phyloP scores from a whole-genome alignment of 2,329 filamentous ascomycete genomes.

The Paracamarosporium sp. region DNA sequence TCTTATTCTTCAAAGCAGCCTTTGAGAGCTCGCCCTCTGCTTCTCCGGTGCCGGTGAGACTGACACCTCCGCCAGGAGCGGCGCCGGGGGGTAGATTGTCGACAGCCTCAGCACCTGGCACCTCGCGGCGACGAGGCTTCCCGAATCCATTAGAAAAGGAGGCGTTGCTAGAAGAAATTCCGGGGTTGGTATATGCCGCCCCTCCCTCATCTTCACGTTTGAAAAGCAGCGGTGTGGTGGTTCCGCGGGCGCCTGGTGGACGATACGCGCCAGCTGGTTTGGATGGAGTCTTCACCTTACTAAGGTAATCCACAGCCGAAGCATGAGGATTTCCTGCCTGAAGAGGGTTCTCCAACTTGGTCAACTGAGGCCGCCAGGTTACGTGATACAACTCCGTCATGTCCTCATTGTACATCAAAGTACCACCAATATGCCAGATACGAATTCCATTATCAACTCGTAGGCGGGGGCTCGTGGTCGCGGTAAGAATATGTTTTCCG shows the following conservation, averaged over 20 bases:
- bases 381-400: conserved; percentile 92
- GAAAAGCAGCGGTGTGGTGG: conserved; percentile 88
- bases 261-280: conserved; percentile 98
- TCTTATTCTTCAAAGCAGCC: conserved; percentile 94
- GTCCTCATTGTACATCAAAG: conserved; percentile 93
- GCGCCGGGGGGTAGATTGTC: conserved; percentile 71
- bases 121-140: conserved; percentile 72
- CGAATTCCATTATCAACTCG: conserved; percentile 96
- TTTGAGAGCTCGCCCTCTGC: conserved; percentile 80
- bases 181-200: conserved; percentile 84
- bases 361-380: conserved; percentile 79
- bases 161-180: conserved; percentile 66
- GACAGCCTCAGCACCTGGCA: conserved; percentile 84
- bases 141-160: conserved; percentile 79
- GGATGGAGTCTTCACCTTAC: conserved; percentile 88
- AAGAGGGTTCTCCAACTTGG: conserved; percentile 73
- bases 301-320: conserved; percentile 82
- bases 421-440: conserved; percentile 89
- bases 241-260: conserved; percentile 89
- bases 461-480: conserved; percentile 93
- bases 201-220: conserved; percentile 98
- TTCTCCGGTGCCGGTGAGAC: conserved; percentile 69
- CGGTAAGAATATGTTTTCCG: conserved; percentile 92
- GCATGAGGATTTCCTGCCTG: conserved; percentile 75
- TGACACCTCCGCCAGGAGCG: conserved; percentile 69